phyloP scores from a whole-genome alignment of 164 flowering plant species.

The Pachysandra terminalis region DNA sequence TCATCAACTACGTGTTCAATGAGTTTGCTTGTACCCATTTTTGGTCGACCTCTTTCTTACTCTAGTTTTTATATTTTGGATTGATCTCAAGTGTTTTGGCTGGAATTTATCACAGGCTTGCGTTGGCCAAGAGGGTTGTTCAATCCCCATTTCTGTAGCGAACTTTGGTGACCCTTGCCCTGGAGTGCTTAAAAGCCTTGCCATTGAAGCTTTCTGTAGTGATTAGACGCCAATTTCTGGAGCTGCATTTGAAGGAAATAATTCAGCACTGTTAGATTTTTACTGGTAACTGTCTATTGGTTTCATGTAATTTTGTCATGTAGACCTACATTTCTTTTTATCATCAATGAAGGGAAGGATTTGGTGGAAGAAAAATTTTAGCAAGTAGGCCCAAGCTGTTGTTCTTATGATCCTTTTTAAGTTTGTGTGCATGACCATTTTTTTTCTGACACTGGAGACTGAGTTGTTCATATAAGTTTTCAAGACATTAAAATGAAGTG shows the following conservation, averaged over 20 bases:
- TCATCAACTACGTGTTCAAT: too few species aligned
- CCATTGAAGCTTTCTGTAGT: slow-evolving; percentile 54
- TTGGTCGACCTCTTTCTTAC: not conserved
- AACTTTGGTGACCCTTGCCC: slow-evolving; percentile 58
- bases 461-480: too few species aligned
- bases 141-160: slow-evolving; percentile 34
- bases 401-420: too few species aligned
- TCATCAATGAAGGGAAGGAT: too few species aligned
- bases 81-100: slow-evolving; percentile 6
- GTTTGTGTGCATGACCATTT: too few species aligned
- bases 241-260: not conserved
- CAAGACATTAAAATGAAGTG: too few species aligned
- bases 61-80: not conserved
- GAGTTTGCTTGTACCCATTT: too few species aligned
- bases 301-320: not conserved
- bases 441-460: too few species aligned
- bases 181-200: slow-evolving; percentile 44
- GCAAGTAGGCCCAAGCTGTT: too few species aligned
- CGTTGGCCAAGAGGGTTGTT: slow-evolving; percentile 40
- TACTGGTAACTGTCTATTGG: not conserved
- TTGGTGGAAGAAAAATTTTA: too few species aligned
- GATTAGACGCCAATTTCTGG: not conserved
- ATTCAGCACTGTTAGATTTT: not conserved
- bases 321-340: too few species aligned
- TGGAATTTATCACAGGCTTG: slow-evolving; percentile 42